Evolutionary conservation across 495 filamentous ascomycete species (phyloP), one percentile per base, ranked within the genome.

Genomic region (Penicillium alfredii): DNA sequence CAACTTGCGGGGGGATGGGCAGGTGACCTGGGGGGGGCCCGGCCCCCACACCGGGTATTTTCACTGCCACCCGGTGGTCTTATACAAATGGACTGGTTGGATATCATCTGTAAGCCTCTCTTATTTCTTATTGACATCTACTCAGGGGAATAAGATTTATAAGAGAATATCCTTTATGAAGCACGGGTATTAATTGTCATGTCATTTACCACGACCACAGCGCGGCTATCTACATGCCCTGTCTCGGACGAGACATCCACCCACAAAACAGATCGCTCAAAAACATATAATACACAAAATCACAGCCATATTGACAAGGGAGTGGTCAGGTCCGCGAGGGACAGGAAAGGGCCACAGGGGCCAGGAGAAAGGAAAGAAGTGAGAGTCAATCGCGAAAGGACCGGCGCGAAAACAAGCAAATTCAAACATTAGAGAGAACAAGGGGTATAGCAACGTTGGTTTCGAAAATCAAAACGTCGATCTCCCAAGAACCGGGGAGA

Each of bases 391-490:
- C 45, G 37, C 49, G 41, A 23, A 22, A 37, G 16, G 31, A 25
- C 49, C 42, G 40, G 48, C 36, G 49, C 45, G 43, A 42, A 12
- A 42, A 42, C 30, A 46, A 55, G 30, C 19, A 45, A 30, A 34
- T 35, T 42, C 51, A 58, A 36, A 56, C 58, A 61, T 61, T 61
- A 62, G 53, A 44, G 47, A 47, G 47, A 52, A 55, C 48, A 56
- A 53, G 53, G 51, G 51, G 52, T 55, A 55, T 55, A 55, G 44
- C 52, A 42, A 40, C 51, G 38, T 52, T 50, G 51, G 44, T 55
- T 56, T 44, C 50, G 49, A 47, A 33, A 38, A 46, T 27, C 20
- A 43, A 54, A 60, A 60, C 56, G 49, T 60, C 53, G 42, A 42
- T 56, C 51, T 57, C 45, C 38, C 46, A 47, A 30, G 39, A 45